A percentile compares a stretch with the other conserved stretches of the same genome.
Conservation (phyloP, 2,329 filamentous ascomycete species). For the Aspergillus pseudotamarii region DNA sequence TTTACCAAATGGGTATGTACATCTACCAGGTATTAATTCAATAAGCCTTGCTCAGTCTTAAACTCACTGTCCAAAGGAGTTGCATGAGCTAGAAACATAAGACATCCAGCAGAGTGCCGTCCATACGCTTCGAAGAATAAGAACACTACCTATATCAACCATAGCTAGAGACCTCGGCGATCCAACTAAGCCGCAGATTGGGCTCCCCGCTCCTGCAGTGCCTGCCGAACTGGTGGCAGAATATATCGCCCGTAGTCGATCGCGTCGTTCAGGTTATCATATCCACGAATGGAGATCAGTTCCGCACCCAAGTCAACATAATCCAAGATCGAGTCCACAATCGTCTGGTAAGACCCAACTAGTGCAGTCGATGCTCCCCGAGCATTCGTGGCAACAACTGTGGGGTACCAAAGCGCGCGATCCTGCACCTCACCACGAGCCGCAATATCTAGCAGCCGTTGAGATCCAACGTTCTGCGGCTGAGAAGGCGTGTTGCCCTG, state of each 20-base stretch:
- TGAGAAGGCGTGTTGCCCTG: constrained; percentile 33
- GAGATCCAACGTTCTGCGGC: constrained; percentile 61
- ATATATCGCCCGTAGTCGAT: constrained; percentile 63
- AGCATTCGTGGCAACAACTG: constrained; percentile 63
- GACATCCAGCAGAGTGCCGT: no score
- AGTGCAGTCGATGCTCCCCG: constrained; percentile 62
- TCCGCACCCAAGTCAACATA: constrained; percentile 61
- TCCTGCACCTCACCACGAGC: constrained; percentile 58
- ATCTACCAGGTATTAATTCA: no score
- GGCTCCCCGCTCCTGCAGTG: constrained; percentile 16
- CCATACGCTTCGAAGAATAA: no score
- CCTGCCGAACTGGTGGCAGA: constrained; percentile 51
- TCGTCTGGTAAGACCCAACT: constrained; percentile 57
- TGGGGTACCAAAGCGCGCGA: constrained; percentile 65
- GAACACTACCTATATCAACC: no score
- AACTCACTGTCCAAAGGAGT: no score
- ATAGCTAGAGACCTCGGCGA: background rate
- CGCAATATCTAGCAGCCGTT: constrained; percentile 62
- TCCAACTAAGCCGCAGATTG: background rate
- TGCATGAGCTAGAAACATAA: no score
- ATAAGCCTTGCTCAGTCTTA: no score
- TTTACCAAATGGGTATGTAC: no score
- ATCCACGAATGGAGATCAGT: constrained; percentile 63
- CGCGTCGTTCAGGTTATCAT: constrained; percentile 63
- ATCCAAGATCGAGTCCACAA: constrained; percentile 58